Evolutionary conservation across 352 stramenopile genomes (phyloP), one percentile per base, ranked within the genome.

Genomic region (Elongisporangium prolatum): DNA sequence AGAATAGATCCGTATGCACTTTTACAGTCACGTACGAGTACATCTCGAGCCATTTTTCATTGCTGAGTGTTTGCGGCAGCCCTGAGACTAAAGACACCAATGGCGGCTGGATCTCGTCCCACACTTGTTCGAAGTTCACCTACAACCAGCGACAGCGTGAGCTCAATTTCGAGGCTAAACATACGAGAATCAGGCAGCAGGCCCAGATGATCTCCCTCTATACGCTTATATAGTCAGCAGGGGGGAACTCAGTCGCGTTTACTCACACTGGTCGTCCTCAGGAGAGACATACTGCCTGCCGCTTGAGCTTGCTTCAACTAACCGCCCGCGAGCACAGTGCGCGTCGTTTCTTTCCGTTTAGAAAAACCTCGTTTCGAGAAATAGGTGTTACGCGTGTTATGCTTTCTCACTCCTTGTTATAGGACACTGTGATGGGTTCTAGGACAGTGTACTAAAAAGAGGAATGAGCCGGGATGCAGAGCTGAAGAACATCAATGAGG

Each of bases 111-210:
- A 95, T 95, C 47, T 86, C 79, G 5, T 80, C 74, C 86, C 86
- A 95, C 48, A 91, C 68, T 58, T 78, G 78, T 58, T 95, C 85
- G 67, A 95, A 93, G 57, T 95, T 90, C 37, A 95, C 83, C 85
- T 95, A 51, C 37, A 37, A 49, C 21, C 4, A 44, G 11, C 34
- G 11, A 44, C 34, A 44, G 34, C 10, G 34, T 44, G 34, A 17
- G 34, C 34, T 44, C 34, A 44, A 44, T 44, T 17, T 17, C 34
- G 34, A 44, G 11, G 10, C 34, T 44, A 44, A 44, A 25, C 16
- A 17, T 40, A 37, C 50, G 34, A 9, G 21, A 37, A 63, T 6
- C 14, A 21, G 17, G 48, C 1, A 44, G 34, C 34, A 44, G 34
- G 34, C 3, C 34, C 5, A 44, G 11, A 6, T 2, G 6, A 21